Percentiles rank a stretch among this genome's conserved stretches.
phyloP scores from a whole-genome alignment of 768 basidiomycete species.

The Leccinum uliginosum region DNA sequence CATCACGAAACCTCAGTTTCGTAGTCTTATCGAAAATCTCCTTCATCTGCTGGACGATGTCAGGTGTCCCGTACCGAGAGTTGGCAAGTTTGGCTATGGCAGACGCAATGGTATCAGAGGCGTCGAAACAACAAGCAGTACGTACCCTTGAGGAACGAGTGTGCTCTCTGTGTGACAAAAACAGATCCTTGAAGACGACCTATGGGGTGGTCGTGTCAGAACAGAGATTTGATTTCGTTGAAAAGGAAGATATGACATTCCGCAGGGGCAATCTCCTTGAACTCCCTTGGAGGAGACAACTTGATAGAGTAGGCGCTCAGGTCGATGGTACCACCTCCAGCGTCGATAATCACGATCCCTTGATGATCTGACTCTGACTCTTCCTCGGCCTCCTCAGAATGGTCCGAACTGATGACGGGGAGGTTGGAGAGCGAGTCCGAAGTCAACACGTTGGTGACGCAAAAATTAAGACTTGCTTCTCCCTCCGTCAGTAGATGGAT shows the following conservation, averaged over 20 bases:
- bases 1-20: constrained; percentile 37
- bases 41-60: constrained; percentile 31
- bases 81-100: constrained; percentile 25
- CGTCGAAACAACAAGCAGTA: not conserved
- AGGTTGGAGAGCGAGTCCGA: constrained; percentile 23
- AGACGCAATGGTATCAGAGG: not conserved
- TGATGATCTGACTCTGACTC: constrained; percentile 23
- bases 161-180: constrained; percentile 30
- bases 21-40: constrained; percentile 33
- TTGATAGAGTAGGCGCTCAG: constrained; percentile 34
- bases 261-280: constrained; percentile 34
- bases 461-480: constrained; percentile 31
- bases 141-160: constrained; percentile 26
- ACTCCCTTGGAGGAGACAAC: constrained; percentile 14
- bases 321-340: constrained; percentile 39
- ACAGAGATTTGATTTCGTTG: not conserved
- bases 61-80: constrained; percentile 25
- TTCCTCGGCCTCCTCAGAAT: not conserved
- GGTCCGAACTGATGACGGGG: constrained; percentile 1
- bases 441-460: constrained; percentile 40
- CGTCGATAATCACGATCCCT: constrained; percentile 41
- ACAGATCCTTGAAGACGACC: constrained; percentile 38
- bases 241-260: constrained; percentile 20
- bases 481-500: constrained; percentile 27
- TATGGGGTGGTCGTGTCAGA: constrained; percentile 18